phyloP scores from a whole-genome alignment of 1,284 basidiomycete species.

The Papiliotrema fonsecae region DNA sequence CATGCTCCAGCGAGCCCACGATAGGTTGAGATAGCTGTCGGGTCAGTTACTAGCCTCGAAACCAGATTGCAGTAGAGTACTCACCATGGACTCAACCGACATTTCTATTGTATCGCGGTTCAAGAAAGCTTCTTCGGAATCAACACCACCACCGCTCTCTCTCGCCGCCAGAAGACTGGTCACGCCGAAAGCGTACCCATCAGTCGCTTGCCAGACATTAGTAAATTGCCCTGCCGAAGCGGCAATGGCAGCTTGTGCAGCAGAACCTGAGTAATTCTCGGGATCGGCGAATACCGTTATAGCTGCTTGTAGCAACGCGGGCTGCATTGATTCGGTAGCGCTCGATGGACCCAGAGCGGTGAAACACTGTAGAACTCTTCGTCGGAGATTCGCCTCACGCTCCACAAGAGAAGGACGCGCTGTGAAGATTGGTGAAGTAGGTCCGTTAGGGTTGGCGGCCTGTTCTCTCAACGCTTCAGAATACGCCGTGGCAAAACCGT shows the following conservation, averaged over 20 bases:
- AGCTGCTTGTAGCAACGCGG: slow-evolving; percentile 73
- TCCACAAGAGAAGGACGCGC: slow-evolving; percentile 64
- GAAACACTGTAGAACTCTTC: slow-evolving; percentile 87
- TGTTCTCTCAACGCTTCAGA: slow-evolving; percentile 46
- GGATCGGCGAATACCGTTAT: slow-evolving; percentile 83
- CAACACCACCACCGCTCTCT: slow-evolving; percentile 31
- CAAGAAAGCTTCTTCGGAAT: slow-evolving; percentile 56
- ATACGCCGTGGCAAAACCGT: slow-evolving; percentile 53
- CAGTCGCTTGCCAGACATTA: slow-evolving; percentile 77
- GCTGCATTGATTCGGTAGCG: slow-evolving; percentile 75
- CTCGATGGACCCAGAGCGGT: slow-evolving; percentile 70
- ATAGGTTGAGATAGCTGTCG: slow-evolving; percentile 69
- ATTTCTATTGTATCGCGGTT: slow-evolving; percentile 75
- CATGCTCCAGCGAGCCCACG: slow-evolving; percentile 79
- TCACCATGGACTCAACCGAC: slow-evolving; percentile 66
- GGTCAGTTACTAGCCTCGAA: neutral
- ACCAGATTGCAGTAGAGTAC: slow-evolving; percentile 29
- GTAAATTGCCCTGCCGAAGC: slow-evolving; percentile 80
- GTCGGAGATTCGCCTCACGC: slow-evolving; percentile 75
- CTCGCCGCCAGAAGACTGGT: slow-evolving; percentile 58
- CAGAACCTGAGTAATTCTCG: slow-evolving; percentile 61
- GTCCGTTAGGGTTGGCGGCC: slow-evolving; percentile 33
- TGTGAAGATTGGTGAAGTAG: slow-evolving; percentile 45
- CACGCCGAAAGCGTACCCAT: slow-evolving; percentile 90
- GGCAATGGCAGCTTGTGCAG: slow-evolving; percentile 87